Percentiles rank a stretch among this genome's conserved stretches.
phyloP scores from a whole-genome alignment of 768 basidiomycete genomes.

The Pisolithus marmoratus region DNA sequence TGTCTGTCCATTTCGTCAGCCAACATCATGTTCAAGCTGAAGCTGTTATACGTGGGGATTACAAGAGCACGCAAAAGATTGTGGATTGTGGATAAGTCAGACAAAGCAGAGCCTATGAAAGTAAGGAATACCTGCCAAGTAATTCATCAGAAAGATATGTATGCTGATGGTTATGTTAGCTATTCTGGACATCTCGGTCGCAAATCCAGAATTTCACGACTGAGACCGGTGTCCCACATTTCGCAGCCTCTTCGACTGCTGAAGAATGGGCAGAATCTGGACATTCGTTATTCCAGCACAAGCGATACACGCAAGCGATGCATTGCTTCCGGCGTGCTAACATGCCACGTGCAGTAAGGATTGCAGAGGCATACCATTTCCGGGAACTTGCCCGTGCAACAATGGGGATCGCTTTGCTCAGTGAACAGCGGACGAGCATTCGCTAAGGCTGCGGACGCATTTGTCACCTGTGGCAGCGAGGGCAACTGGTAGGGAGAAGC shows the following conservation, averaged over 20 bases:
- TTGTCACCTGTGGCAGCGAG: slow-evolving; percentile 35
- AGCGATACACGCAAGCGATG: slow-evolving; percentile 45
- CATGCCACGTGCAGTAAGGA: slow-evolving; percentile 34
- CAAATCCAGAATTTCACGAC: slow-evolving; percentile 46
- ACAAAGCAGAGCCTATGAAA: slow-evolving; percentile 52
- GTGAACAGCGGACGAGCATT: slow-evolving; percentile 34
- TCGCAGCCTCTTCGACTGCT: slow-evolving; percentile 47
- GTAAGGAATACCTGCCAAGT: slow-evolving; percentile 26
- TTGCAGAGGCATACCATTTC: slow-evolving; percentile 49
- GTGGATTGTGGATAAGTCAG: slow-evolving; percentile 65
- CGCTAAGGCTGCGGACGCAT: slow-evolving; percentile 42
- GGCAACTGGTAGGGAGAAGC: slow-evolving; percentile 17
- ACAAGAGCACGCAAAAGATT: slow-evolving; percentile 64
- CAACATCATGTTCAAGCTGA: slow-evolving; percentile 37
- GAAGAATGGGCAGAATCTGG: slow-evolving; percentile 45
- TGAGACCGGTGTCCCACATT: slow-evolving; percentile 41
- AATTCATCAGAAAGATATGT: too few relatives aligned
- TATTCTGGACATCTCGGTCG: slow-evolving; percentile 42
- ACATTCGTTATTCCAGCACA: slow-evolving; percentile 31
- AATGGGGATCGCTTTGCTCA: slow-evolving; percentile 20
- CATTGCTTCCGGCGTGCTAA: slow-evolving; percentile 48
- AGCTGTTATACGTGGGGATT: slow-evolving; percentile 64
- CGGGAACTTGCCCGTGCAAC: slow-evolving; percentile 42
- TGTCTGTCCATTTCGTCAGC: not conserved
- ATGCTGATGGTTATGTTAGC: slow-evolving; percentile 26